Conservation (phyloP, 805 yeast species). For the Kuraishia piskuri region DNA sequence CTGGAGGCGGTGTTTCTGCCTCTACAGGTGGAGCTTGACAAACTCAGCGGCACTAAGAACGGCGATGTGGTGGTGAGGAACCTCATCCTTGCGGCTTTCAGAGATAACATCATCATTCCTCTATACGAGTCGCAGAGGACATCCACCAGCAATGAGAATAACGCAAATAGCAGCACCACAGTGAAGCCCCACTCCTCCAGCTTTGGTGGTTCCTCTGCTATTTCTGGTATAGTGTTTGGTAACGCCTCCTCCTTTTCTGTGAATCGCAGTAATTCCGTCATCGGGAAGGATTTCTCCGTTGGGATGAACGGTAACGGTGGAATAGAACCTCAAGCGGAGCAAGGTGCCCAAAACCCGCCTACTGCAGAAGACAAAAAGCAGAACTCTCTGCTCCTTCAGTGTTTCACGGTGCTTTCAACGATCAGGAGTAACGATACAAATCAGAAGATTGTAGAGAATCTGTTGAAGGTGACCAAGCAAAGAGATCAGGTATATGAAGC, state of each 20-base stretch:
- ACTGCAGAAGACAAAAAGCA: constrained; percentile 4
- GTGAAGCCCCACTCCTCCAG: background rate
- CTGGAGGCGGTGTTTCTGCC: constrained; percentile 57
- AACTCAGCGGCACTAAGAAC: constrained; percentile 19
- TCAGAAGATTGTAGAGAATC: constrained; percentile 50
- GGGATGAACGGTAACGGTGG: background rate
- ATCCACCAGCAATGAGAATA: background rate
- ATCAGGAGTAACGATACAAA: constrained; percentile 45
- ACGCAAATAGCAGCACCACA: background rate
- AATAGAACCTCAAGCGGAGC: background rate
- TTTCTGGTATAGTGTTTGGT: constrained; percentile 2
- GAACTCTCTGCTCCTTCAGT: constrained; percentile 35
- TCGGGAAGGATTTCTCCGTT: background rate
- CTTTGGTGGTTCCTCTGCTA: background rate
- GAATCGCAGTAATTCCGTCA: background rate
- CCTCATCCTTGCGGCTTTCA: constrained; percentile 33
- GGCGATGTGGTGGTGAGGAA: constrained; percentile 24
- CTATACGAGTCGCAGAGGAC: constrained; percentile 34
- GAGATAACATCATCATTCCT: constrained; percentile 47
- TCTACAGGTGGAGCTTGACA: constrained; percentile 39
- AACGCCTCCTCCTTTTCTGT: background rate
- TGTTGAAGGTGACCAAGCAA: constrained; percentile 25
- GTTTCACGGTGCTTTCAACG: constrained; percentile 49
- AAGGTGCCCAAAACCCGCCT: background rate
- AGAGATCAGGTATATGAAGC: constrained; percentile 8